phyloP scores from a whole-genome alignment of 257 asterid species.

The Ocimum tenuiflorum region DNA sequence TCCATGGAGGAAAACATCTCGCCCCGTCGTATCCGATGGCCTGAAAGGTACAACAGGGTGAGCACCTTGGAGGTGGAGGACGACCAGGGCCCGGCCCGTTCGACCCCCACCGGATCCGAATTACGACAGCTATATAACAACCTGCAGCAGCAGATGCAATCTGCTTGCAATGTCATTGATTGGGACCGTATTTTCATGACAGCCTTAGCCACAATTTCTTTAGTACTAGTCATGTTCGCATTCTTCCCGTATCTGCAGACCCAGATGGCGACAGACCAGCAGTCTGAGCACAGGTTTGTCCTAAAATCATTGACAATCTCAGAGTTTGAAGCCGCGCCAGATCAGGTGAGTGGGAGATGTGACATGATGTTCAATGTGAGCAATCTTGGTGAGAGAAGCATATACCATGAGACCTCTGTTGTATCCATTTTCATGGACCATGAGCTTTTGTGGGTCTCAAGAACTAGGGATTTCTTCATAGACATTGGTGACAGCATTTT shows the following conservation, averaged over 20 bases:
- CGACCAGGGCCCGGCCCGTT: background rate
- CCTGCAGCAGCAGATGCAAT: slow-evolving; percentile 25
- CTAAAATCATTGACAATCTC: slow-evolving; percentile 29
- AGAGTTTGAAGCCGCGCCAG: slow-evolving; percentile 24
- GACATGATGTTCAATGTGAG: slow-evolving; percentile 25
- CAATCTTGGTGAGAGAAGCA: slow-evolving; percentile 35
- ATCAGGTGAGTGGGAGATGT: slow-evolving; percentile 36
- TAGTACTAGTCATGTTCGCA: slow-evolving; percentile 28
- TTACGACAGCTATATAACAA: slow-evolving; percentile 19
- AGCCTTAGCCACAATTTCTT: slow-evolving; percentile 31
- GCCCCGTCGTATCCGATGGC: slow-evolving; percentile 13
- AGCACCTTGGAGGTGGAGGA: slow-evolving; percentile 29
- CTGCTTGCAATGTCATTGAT: slow-evolving; percentile 28
- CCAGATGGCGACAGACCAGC: slow-evolving; percentile 24
- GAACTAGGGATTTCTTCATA: slow-evolving; percentile 31
- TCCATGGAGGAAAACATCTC: slow-evolving; percentile 31
- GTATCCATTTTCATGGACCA: slow-evolving; percentile 41
- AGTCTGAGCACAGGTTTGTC: slow-evolving; percentile 23
- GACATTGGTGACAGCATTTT: slow-evolving; percentile 23
- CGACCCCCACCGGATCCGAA: slow-evolving; percentile 15
- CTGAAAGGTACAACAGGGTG: slow-evolving; percentile 26
- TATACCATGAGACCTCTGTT: slow-evolving; percentile 39
- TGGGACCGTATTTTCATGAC: slow-evolving; percentile 41
- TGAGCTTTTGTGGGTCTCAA: slow-evolving; percentile 38
- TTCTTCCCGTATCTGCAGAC: slow-evolving; percentile 34